phyloP scores from a whole-genome alignment of 73 alveolate species.

The Durusdinium trenchii region DNA sequence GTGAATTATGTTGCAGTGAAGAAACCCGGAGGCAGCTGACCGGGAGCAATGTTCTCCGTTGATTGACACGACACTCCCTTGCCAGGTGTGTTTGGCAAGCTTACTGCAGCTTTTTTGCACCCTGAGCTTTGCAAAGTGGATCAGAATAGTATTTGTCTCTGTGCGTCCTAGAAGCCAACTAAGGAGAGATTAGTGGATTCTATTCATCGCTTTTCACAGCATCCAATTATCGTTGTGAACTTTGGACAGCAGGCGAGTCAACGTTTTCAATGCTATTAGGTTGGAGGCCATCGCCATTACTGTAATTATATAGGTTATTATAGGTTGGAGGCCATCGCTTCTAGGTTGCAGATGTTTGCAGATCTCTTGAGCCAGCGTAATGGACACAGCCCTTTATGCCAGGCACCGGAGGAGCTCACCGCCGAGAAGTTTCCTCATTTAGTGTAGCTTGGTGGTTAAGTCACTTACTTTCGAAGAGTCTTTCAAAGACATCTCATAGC shows the following conservation, averaged over 20 bases:
- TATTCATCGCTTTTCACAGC: slow-evolving; percentile 67
- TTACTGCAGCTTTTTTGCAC: slow-evolving; percentile 22
- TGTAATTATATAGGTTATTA: too few species aligned
- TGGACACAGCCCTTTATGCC: too few species aligned
- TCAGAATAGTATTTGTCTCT: neutral
- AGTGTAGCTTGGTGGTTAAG: slow-evolving; percentile 30
- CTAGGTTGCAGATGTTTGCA: too few species aligned
- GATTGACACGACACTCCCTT: too few species aligned
- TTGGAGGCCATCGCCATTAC: too few species aligned
- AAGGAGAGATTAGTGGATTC: slow-evolving; percentile 88
- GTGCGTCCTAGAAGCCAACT: too few species aligned
- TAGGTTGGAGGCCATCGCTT: too few species aligned
- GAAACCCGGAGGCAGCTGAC: slow-evolving; percentile 12
- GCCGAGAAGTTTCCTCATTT: slow-evolving; percentile 37
- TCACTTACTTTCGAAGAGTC: neutral
- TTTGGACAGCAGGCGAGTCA: slow-evolving; percentile 87
- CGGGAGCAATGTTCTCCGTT: neutral
- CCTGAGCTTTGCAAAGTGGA: neutral
- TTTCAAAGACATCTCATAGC: neutral
- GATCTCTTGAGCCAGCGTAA: too few species aligned
- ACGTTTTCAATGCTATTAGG: too few species aligned
- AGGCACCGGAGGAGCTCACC: slow-evolving; percentile 65
- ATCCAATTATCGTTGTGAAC: slow-evolving; percentile 72
- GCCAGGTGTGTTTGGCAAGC: slow-evolving; percentile 61
- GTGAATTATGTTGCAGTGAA: slow-evolving; percentile 76